phyloP scores from a whole-genome alignment of 164 flowering plant species.

The Liriodendron chinense region DNA sequence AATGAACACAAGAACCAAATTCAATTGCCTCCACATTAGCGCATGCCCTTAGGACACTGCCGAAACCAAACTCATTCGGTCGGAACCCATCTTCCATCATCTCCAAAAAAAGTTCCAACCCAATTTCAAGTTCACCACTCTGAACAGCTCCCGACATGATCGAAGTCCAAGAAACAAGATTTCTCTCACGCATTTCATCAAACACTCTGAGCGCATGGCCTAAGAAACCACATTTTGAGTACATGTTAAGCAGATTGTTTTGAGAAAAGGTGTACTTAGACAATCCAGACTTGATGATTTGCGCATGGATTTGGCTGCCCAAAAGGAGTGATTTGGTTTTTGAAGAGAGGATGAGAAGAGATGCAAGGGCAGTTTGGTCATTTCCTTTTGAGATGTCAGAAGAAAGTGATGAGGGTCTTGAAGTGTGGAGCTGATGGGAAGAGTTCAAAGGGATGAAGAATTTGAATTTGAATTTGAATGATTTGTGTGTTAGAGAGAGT shows the following conservation, averaged over 20 bases:
- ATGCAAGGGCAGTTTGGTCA: slow-evolving; percentile 20
- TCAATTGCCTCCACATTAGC: slow-evolving; percentile 7
- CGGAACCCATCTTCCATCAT: slow-evolving; percentile 35
- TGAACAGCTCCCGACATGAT: slow-evolving; percentile 37
- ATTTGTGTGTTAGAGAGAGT: background rate
- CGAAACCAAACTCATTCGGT: slow-evolving; percentile 50
- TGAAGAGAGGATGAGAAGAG: slow-evolving; percentile 28
- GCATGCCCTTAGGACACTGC: slow-evolving; percentile 44
- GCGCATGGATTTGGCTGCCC: slow-evolving; percentile 39
- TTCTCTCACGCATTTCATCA: slow-evolving; percentile 47
- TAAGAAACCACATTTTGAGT: slow-evolving; percentile 30
- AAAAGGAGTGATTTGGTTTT: slow-evolving; percentile 15
- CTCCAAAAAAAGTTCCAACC: slow-evolving; percentile 29
- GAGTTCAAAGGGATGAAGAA: background rate
- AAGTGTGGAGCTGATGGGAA: background rate
- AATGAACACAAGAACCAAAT: slow-evolving; percentile 38
- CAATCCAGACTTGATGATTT: slow-evolving; percentile 35
- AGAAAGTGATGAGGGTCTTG: slow-evolving; percentile 2
- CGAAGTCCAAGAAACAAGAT: slow-evolving; percentile 57
- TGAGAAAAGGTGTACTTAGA: slow-evolving; percentile 20
- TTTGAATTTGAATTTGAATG: background rate
- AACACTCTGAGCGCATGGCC: slow-evolving; percentile 37
- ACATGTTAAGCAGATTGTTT: slow-evolving; percentile 45
- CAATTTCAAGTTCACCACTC: slow-evolving; percentile 33
- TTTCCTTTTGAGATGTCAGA: background rate